Evolutionary conservation across 768 basidiomycete species (phyloP), one percentile per base, ranked within the genome.

Genomic region (Kwoniella dendrophila): DNA sequence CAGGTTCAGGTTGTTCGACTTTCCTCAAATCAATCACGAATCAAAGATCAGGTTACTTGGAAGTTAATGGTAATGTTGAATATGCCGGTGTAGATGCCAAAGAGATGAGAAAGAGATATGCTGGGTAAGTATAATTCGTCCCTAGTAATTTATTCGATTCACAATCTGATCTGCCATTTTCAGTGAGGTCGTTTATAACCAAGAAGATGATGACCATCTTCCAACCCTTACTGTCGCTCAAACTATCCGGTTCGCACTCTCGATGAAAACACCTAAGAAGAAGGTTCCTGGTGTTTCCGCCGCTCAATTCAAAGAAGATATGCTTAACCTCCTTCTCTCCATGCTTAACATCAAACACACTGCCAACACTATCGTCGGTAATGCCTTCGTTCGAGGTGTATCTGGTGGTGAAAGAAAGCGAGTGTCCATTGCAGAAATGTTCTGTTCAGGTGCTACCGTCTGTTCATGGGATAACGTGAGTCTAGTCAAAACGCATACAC

Each of bases 181-280:
- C 40, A 73, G 76, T 53, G 76, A 78, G 67, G 77, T 77, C 47
- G 67, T 72, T 12, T 80, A 81, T 66, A 79, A 79, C 64, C 88
- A 89, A 0, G 90, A 90, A 80, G 90, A 92, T 69, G 90, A 94
- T 73, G 81, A 89, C 1, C 90, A 92, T 74, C 89, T 92, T 68
- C 88, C 91, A 4, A 89, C 88, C 10, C 83, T 95, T 27, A 80
- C 79, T 11, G 81, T 81, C 62, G 76, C 74, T 11, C 77, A 82
- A 60, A 81, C 80, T 0, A 82, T 96, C 30, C 81, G 78, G 5
- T 86, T 86, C 68, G 85, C 85, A 2, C 75, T 82, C 6, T 68
- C 73, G 0, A 87, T 85, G 18, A 87, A 90, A 26, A 85, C 84
- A 3, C 90, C 91, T 2, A 84, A 81, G 29, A 79, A 78, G 2